Evolutionary conservation across 2,329 filamentous ascomycete genomes (phyloP).

Genomic region (Colletotrichum gigasporum): DNA sequence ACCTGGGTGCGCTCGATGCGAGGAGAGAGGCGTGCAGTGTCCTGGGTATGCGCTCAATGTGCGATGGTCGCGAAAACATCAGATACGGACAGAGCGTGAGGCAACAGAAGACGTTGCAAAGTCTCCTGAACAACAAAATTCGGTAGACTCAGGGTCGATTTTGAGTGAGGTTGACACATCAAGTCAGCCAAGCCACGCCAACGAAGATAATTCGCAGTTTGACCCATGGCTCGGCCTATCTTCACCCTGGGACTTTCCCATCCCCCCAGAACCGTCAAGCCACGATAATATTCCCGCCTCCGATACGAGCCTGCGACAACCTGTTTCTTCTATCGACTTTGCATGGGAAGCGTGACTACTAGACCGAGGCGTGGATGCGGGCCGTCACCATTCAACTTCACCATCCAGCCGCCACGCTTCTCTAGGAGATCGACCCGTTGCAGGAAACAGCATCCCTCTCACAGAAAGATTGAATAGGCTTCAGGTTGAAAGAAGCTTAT

Average conservation of each 20-base stretch:
- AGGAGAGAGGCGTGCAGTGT: constrained; percentile 33
- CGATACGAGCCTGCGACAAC: not conserved
- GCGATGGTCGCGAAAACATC: constrained; percentile 36
- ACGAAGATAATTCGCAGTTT: not conserved
- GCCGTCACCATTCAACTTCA: accelerated
- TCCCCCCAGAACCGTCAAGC: not conserved
- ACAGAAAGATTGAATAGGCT: too few species aligned
- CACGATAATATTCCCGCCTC: not conserved
- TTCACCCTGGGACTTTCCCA: not conserved
- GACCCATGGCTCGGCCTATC: not conserved
- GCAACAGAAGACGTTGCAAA: accelerated
- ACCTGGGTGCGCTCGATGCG: constrained; percentile 33
- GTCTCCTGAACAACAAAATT: not conserved
- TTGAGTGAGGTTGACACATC: accelerated
- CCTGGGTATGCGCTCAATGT: constrained; percentile 37
- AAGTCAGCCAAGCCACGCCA: accelerated
- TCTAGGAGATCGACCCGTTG: too few species aligned
- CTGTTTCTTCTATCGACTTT: accelerated
- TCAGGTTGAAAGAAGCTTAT: too few species aligned
- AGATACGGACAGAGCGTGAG: not conserved
- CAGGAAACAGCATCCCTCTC: too few species aligned
- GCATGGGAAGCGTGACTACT: not conserved
- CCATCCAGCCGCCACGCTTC: not conserved
- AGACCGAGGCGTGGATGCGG: accelerated
- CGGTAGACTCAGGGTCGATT: accelerated